Evolutionary conservation across 2,329 filamentous ascomycete genomes (phyloP).

Genomic region (Phyllosticta capitalensis): DNA sequence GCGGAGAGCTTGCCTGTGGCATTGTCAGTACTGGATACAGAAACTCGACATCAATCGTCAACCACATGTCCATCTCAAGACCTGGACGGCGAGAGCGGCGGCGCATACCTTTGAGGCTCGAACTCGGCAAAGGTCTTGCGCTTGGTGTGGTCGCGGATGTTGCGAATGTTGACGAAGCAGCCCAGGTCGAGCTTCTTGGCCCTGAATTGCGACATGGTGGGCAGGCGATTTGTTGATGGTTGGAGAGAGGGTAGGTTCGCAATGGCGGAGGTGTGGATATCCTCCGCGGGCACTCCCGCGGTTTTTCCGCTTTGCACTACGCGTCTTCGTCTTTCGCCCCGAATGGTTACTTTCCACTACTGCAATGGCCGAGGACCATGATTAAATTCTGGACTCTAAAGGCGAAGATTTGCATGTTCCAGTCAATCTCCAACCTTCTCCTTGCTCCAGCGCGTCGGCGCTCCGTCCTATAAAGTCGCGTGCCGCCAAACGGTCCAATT

Average conservation of each 20-base stretch:
- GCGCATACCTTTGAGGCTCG: conserved; percentile 72
- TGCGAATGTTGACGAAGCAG: conserved; percentile 75
- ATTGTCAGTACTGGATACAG: neutral
- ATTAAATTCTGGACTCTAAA: neutral
- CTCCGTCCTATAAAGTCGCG: neutral
- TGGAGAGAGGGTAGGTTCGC: neutral
- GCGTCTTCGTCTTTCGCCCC: neutral
- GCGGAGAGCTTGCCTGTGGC: conserved; percentile 60
- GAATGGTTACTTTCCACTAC: neutral
- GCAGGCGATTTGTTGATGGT: conserved; percentile 11
- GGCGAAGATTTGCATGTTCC: neutral
- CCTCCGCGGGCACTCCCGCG: neutral
- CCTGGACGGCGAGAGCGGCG: neutral
- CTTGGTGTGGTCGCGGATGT: conserved; percentile 93
- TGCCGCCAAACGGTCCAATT: neutral
- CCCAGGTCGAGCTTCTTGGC: conserved; percentile 83
- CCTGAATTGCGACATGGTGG: conserved; percentile 60
- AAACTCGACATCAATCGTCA: neutral
- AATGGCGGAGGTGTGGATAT: neutral
- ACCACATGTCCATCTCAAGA: neutral
- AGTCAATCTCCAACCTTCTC: neutral
- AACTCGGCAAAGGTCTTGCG: conserved; percentile 80
- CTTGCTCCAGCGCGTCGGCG: neutral
- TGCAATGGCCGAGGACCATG: neutral
- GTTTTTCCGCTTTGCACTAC: neutral